Base-by-base conservation (phyloP, 192 early-diverging fungal genomes). In the Backusella tuberculispora region DNA sequence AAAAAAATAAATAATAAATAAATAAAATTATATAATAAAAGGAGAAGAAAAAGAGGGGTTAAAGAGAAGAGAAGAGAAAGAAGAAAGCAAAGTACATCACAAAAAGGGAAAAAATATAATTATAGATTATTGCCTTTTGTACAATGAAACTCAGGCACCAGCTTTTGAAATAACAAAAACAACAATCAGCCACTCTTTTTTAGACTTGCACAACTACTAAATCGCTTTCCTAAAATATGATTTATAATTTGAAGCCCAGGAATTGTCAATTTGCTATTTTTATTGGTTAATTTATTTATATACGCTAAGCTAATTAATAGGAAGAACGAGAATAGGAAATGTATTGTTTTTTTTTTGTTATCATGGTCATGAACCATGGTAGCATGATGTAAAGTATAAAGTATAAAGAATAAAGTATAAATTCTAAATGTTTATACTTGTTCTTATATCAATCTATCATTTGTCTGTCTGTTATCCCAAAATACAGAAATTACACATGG, bases 91-190 rank as follows among this genome's bases (percentile, higher is more conserved):
- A 26, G 53, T 26, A 60, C 53, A 3, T 60, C 53, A 34, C 29
- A 26, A 60, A 60, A 60, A 60, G 24, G 53, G 53, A 60, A 60
- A 60, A 60, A 60, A 12, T 60, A 60, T 60, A 60, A 60, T 60
- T 26, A 60, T 60, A 60, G 53, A 24, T 34, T 34, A 60, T 60
- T 56, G 29, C 29, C 29, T 34, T 19, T 19, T 60, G 26, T 26
- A 60, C 29, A 34, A 34, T 34, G 29, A 34, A 34, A 34, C 7
- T 60, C 53, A 60, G 53, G 53, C 3, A 60, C 53, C 3, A 26
- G 26, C 21, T 19, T 56, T 56, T 56, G 19, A 56, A 56, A 56
- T 56, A 56, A 26, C 19, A n/a, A 56, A 9, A 43, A 43, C 10
- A 43, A 56, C 21, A 24, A 56, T 21, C 53, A 56, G 53, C 53